phyloP scores from a whole-genome alignment of 2,329 filamentous ascomycete species.

The Penicillium sp. region DNA sequence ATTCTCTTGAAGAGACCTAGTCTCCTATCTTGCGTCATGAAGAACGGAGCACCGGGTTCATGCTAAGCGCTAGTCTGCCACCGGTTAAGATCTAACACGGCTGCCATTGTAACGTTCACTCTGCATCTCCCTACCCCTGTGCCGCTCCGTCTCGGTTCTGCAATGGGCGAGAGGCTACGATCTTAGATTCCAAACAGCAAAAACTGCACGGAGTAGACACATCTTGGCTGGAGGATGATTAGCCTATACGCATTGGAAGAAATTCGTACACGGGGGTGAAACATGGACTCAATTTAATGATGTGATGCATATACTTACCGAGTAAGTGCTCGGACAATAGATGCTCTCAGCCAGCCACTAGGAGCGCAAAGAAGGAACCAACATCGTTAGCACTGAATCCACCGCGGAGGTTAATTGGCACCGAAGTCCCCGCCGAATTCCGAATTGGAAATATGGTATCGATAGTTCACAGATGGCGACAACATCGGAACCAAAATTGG shows the following conservation, averaged over 20 bases:
- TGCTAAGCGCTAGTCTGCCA: neutral
- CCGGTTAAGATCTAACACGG: neutral
- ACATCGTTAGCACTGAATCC: too few relatives aligned
- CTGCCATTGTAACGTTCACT: neutral
- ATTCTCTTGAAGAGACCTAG: neutral
- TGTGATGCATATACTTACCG: neutral
- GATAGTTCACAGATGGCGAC: too few relatives aligned
- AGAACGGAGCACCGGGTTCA: neutral
- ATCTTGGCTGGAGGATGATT: neutral
- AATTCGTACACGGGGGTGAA: neutral
- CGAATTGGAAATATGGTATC: too few relatives aligned
- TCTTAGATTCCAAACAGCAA: neutral
- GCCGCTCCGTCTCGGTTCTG: neutral
- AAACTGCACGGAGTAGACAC: neutral
- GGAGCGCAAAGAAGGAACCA: too few relatives aligned
- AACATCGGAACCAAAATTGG: too few relatives aligned
- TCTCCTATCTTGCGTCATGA: neutral
- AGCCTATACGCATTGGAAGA: neutral
- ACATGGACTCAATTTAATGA: neutral
- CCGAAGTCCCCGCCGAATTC: too few relatives aligned
- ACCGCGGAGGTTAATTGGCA: too few relatives aligned
- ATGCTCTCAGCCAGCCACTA: conserved; percentile 9
- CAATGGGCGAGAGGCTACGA: neutral
- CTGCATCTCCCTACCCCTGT: neutral
- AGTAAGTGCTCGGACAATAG: neutral